A percentile compares a stretch with the other conserved stretches of the same genome.
These are phyloP conservation scores for Punica granatum DNA, from an alignment of 345 rosid species.

Conservation along the genomic window DNA sequence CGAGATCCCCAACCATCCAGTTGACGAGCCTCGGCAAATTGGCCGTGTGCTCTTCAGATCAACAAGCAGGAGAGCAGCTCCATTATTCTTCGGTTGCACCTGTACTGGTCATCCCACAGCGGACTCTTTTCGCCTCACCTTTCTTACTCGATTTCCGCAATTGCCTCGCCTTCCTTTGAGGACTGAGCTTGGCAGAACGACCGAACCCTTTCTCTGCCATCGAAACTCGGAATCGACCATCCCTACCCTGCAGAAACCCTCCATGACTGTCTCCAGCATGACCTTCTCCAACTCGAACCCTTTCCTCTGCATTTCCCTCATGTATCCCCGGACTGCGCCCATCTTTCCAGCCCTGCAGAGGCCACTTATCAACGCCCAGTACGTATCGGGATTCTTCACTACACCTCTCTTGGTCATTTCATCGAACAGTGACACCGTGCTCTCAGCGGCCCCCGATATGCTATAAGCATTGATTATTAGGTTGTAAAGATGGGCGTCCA, in stretches of 20 bases:
- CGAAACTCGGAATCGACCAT: constrained; percentile 28
- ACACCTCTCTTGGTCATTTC: constrained; percentile 34
- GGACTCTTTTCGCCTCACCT: neutral
- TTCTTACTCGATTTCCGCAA: neutral
- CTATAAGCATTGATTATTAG: constrained; percentile 28
- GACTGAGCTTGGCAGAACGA: neutral
- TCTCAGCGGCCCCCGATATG: constrained; percentile 24
- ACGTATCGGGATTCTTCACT: constrained; percentile 32
- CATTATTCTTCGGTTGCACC: too few relatives aligned
- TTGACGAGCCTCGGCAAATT: too few relatives aligned
- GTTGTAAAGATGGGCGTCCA: constrained; percentile 37
- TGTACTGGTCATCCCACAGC: too few relatives aligned
- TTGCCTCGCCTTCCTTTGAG: neutral
- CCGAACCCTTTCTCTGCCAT: constrained; percentile 30
- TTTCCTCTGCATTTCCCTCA: constrained; percentile 25
- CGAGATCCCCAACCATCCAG: too few relatives aligned
- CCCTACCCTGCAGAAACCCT: constrained; percentile 28
- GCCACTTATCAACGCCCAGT: constrained; percentile 31
- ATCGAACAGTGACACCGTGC: constrained; percentile 22
- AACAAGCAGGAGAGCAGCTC: too few relatives aligned
- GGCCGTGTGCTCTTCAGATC: too few relatives aligned
- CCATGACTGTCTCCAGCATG: constrained; percentile 21
- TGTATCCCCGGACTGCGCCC: constrained; percentile 24
- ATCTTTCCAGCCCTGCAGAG: constrained; percentile 30
- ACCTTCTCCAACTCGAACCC: constrained; percentile 33